Evolutionary conservation across 78 protist species (phyloP), one percentile per base, ranked within the genome.

Genomic region (Emiliania huxleyi): DNA sequence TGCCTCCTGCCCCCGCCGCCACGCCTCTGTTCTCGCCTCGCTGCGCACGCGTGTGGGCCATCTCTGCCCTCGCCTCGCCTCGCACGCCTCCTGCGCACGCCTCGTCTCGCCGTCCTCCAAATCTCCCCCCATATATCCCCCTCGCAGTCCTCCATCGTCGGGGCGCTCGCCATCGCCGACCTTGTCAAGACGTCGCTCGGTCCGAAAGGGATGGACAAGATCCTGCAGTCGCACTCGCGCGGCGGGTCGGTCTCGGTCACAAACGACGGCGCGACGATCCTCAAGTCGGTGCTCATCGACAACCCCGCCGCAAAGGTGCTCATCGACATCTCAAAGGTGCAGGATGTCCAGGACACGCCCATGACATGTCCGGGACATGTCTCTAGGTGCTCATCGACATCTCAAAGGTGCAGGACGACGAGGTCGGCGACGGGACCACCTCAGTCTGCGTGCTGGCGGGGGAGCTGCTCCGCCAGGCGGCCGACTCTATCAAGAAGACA

Each of bases 141-240:
- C 33, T 0, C 48, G n/a, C 87, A 91, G 93, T 37, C 91, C 21
- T 73, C 87, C 21, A 93, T 96, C 87, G 69, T 97, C 48, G 96
- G 97, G 85, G 99, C 99, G 2, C 98, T 98, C 46, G 99, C 99
- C 52, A 79, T 99, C 43, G 93, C 98, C 29, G 99, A 99, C 93
- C 91, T 99, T 23, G 99, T 99, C 46, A 98, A 98, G 96, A 93
- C 99, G n/a, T 99, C 99, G 12, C 97, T 99, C 23, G 99, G 99
- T 26, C 99, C 99, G 38, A 98, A 98, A 95, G 99, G 99, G 19
- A 99, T 99, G 99, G 99, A 99, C 95, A 99, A 99, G 96, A 99
- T 99, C 79, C 95, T 99, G 18, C 97, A 96, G 90, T 94, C 98
- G 1, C 2, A 26, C 5, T 33, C 90, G 0, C 81, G 85, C 11